Evolutionary conservation across 2,329 filamentous ascomycete genomes (phyloP), one percentile per base, ranked within the genome.

Genomic region (Thielaviopsis cerberus): DNA sequence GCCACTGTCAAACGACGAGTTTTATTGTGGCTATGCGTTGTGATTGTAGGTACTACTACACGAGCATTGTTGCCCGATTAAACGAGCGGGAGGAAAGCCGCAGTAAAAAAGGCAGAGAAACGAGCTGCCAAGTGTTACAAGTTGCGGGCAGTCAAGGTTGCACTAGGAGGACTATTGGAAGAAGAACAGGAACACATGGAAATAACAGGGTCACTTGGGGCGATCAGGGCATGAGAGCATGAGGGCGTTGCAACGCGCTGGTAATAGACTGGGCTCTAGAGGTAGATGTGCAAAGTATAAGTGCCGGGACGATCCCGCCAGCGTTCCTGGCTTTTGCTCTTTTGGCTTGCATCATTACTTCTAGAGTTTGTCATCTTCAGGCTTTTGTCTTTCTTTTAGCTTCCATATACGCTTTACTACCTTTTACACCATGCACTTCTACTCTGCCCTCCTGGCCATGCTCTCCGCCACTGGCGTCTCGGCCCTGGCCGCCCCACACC

Each of bases 401-500:
- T 5, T 30, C 27, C 27, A 30, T 11, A 30, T 30, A 20, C 26
- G 17, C 25, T 48, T 55, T 30, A 50, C 52, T 54, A 20, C 59
- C 17, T n/a, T 24, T 51, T 27, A 45, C 25, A 23, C 17, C 20
- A 63, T 63, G 62, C 61, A 58, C 41, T 30, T 59, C 62, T 54
- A 55, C 24, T 51, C 59, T 25, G 11, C 57, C 55, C 26, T 62
- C 51, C 41, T 63, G 57, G 55, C 60, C n/a, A 22, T 54, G n/a
- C 25, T 54, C 55, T 54, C 58, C 51, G 59, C 57, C 48, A 59
- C 59, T 51, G 26, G 55, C 51, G 61, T 58, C 53, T 51, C 59
- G 50, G 62, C 61, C 48, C 51, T 58, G 25, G 54, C 59, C 24
- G 57, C 61, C 48, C 60, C 58, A 20, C 24, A 58, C 51, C 62